phyloP scores from a whole-genome alignment of 2,329 filamentous ascomycete genomes.

The Microdochium paspali region DNA sequence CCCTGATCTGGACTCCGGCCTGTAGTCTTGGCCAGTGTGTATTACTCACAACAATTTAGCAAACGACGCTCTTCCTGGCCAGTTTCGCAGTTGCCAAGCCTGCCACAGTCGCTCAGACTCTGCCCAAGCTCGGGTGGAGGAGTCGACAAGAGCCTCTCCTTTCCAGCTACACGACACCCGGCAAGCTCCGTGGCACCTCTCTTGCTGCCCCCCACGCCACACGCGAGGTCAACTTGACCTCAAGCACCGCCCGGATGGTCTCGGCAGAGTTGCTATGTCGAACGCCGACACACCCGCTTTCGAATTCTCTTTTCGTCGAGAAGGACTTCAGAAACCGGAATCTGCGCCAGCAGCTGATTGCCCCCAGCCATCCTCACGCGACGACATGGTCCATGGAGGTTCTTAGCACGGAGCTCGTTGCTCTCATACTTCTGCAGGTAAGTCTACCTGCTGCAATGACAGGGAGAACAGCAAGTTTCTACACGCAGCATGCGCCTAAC shows the following conservation, averaged over 20 bases:
- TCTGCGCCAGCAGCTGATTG: constrained; percentile 8
- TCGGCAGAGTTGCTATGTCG: background rate
- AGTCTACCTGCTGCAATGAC: too few species aligned
- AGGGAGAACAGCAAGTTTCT: too few species aligned
- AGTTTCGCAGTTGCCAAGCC: background rate
- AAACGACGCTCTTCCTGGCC: background rate
- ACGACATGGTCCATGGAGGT: constrained; percentile 18
- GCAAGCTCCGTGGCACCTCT: background rate
- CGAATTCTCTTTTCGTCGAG: background rate
- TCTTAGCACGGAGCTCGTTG: constrained; percentile 33
- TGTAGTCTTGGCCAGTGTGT: background rate
- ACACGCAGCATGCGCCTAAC: background rate
- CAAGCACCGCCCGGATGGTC: background rate
- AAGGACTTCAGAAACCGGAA: background rate
- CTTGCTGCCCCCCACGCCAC: background rate
- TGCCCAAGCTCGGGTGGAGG: background rate
- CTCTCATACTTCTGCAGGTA: constrained; percentile 31
- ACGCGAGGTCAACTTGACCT: background rate
- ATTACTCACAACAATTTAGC: too few species aligned
- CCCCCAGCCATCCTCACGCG: constrained; percentile 2
- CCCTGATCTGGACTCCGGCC: background rate
- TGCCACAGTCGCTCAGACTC: background rate
- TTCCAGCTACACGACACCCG: background rate
- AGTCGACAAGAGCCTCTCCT: background rate
- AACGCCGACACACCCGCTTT: background rate